Evolutionary conservation across 2,329 filamentous ascomycete species (phyloP).

Genomic region (Neofusicoccum umdonicola): DNA sequence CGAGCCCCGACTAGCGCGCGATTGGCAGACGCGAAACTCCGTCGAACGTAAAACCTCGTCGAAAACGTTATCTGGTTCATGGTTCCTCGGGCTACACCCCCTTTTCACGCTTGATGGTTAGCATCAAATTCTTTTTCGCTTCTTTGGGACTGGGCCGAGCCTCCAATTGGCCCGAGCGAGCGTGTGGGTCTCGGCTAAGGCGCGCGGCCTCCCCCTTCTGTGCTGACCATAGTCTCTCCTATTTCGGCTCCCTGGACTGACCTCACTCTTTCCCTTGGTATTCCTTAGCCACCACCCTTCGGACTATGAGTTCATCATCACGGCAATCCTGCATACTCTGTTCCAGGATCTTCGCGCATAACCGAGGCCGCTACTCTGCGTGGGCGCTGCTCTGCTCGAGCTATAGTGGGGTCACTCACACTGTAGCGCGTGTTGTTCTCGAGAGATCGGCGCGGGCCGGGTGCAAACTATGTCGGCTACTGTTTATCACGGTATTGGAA

Average conservation of each 20-base stretch:
- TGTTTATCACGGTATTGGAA: background rate
- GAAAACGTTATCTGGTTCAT: no score
- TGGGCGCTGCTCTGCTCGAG: slow-evolving; percentile 5
- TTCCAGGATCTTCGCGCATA: background rate
- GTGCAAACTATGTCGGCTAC: slow-evolving; percentile 10
- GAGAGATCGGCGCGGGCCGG: slow-evolving; percentile 8
- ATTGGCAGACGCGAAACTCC: no score
- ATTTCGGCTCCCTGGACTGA: background rate
- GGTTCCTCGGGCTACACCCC: no score
- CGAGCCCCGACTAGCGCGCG: no score
- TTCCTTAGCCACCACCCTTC: background rate
- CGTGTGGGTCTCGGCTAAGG: background rate
- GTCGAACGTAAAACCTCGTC: no score
- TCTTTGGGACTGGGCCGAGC: background rate
- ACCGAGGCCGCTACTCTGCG: background rate
- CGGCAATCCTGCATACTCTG: background rate
- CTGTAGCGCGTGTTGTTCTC: slow-evolving; percentile 2
- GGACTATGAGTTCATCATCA: background rate
- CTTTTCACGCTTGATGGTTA: no score
- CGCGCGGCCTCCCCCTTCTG: background rate
- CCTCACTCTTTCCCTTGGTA: background rate
- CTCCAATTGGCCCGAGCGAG: background rate
- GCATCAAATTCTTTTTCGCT: no score
- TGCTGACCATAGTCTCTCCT: background rate
- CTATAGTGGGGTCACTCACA: background rate